Evolutionary conservation across 140 eudicot genomes (phyloP), one percentile per base, ranked within the genome.

Genomic region (Ambrosia hybrid): DNA sequence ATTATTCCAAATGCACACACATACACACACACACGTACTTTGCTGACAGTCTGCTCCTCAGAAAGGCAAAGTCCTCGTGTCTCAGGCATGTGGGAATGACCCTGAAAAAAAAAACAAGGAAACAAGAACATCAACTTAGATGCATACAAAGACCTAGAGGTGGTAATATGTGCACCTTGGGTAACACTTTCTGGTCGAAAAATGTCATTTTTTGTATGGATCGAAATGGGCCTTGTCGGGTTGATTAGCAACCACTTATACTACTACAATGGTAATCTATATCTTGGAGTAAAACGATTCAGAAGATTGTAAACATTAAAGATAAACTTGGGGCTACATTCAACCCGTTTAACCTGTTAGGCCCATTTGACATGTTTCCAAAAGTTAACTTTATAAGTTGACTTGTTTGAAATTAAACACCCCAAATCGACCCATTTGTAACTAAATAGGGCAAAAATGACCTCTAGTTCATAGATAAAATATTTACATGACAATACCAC

Each of bases 31-130:
- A 46, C 56, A 49, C 97, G 63, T 84, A 91, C 97, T 38, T 90
- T 83, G 90, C 88, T 88, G 78, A 88, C 65, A 70, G 91, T 88
- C 73, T 85, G 91, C 63, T 88, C 95, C 81, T 88, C 95, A 1
- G 91, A 88, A 17, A 88, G 87, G 69, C 89, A 85, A 12, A 88
- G 89, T 62, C 89, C 91, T 57, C 89, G 77, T 17, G 97, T 91
- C 77, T 88, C 95, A 57, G 95, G 90, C 92, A 88, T 85, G 77
- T 91, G 95, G 73, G 86, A 84, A 80, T 88, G 92, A 16, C 93
- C 97, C 97, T 88, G 81, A 62, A 38, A 63, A 3, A 3, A 45
- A 36, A 5, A 63, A 34, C 8, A 63, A 60, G 8, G n/a, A 7
- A 48, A 48, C 12, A 30, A 45, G 9, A 48, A 9, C 12, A 48